Evolutionary conservation across 305 asterid species (phyloP).

Genomic region (Rubia tinctorum): DNA sequence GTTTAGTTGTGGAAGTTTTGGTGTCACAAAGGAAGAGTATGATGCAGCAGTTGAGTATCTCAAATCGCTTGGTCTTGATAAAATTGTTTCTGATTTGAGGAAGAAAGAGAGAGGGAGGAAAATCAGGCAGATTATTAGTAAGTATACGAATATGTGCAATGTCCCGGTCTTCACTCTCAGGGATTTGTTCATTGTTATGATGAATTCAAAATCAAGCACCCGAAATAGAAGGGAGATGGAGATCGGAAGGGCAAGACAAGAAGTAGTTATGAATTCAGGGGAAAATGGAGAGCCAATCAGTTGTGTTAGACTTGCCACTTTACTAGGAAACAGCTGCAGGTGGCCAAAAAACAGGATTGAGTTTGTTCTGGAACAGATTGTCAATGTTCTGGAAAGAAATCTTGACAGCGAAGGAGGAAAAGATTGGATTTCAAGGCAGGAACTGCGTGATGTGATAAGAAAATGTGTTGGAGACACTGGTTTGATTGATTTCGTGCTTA

Average conservation of each 20-base stretch:
- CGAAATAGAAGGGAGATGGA: conserved; percentile 10
- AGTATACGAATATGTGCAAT: background rate
- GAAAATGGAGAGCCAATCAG: conserved; percentile 31
- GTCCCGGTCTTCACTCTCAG: background rate
- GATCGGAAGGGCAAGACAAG: conserved; percentile 10
- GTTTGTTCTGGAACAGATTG: conserved; percentile 46
- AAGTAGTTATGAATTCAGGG: conserved; percentile 24
- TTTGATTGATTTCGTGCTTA: conserved; percentile 54
- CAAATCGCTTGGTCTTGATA: background rate
- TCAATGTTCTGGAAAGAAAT: conserved; percentile 47
- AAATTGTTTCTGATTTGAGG: background rate
- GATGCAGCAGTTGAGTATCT: background rate
- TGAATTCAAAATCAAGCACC: conserved; percentile 11
- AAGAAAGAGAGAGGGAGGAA: background rate
- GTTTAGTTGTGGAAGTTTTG: conserved; percentile 36
- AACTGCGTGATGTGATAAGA: conserved; percentile 49
- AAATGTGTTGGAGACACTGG: conserved; percentile 53
- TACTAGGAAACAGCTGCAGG: conserved; percentile 54
- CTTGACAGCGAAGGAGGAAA: conserved; percentile 23
- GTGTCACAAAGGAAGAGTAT: conserved; percentile 37
- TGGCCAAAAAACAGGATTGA: conserved; percentile 65
- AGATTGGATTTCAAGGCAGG: conserved; percentile 54
- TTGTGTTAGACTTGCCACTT: conserved; percentile 37
- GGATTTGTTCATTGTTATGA: conserved; percentile 1
- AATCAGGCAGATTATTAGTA: conserved; percentile 1